Percentiles rank a stretch among this genome's conserved stretches.
Evolutionary conservation across 306 rosid species (phyloP).

Genomic region (Acacia acuminata): DNA sequence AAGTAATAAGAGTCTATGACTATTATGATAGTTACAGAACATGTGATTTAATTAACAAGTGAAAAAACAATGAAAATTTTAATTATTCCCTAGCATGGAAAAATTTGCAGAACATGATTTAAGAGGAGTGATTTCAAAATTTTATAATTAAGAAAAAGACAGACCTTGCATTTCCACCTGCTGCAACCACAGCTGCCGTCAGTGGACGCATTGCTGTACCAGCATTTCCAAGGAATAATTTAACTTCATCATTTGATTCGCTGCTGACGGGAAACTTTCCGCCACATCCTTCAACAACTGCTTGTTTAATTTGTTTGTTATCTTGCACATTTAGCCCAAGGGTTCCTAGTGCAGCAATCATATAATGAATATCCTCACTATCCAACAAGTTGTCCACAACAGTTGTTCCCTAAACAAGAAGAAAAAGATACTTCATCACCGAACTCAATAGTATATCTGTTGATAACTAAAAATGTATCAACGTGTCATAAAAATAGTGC

Average conservation of each 20-base stretch:
- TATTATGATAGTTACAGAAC: not conserved
- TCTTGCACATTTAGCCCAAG: slow-evolving; percentile 86
- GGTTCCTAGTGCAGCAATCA: slow-evolving; percentile 88
- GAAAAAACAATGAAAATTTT: not conserved
- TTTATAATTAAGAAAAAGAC: slow-evolving; percentile 18
- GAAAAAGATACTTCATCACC: not conserved
- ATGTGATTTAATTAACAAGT: not conserved
- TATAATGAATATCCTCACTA: slow-evolving; percentile 93
- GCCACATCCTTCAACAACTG: slow-evolving; percentile 87
- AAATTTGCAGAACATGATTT: not conserved
- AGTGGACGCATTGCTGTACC: slow-evolving; percentile 99
- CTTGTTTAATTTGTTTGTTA: slow-evolving; percentile 69
- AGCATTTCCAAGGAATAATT: slow-evolving; percentile 97
- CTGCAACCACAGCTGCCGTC: slow-evolving; percentile 93
- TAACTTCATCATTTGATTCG: slow-evolving; percentile 70
- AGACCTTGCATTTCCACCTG: slow-evolving; percentile 93
- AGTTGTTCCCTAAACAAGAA: slow-evolving; percentile 79
- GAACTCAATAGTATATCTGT: slow-evolving; percentile 4
- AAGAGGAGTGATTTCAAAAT: not conserved
- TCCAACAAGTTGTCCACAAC: slow-evolving; percentile 90
- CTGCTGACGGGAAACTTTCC: slow-evolving; percentile 74
- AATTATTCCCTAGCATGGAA: not conserved
- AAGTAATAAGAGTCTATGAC: not conserved
- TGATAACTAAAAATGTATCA: not conserved
- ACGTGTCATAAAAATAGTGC: not conserved